phyloP scores from a whole-genome alignment of 176 grass and related monocot species.

The Avena sativa region DNA sequence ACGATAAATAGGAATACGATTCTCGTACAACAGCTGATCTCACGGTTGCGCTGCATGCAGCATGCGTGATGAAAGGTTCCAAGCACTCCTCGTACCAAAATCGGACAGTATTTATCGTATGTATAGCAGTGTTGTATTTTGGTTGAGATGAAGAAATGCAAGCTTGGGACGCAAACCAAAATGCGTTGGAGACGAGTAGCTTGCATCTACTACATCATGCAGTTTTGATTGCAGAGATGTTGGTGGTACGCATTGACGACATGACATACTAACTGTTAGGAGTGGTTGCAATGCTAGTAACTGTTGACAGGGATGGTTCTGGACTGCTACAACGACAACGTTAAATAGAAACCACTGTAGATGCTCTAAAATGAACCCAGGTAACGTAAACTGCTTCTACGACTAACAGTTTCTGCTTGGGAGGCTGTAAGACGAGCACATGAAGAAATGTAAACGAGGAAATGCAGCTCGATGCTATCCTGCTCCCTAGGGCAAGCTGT shows the following conservation, averaged over 20 bases:
- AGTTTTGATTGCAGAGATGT: background rate
- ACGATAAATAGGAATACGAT: too few relatives aligned
- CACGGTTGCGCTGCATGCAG: too few relatives aligned
- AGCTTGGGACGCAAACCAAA: background rate
- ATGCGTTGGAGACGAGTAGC: constrained; percentile 5
- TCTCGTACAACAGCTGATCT: too few relatives aligned
- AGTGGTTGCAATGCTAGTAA: background rate
- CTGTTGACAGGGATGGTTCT: background rate
- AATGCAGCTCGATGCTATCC: too few relatives aligned
- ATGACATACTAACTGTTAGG: background rate
- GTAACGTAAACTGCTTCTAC: constrained; percentile 1
- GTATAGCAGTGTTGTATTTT: too few relatives aligned
- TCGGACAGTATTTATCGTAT: too few relatives aligned
- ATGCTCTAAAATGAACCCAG: background rate
- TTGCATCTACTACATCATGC: background rate
- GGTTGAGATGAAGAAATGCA: background rate
- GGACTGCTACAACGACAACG: background rate
- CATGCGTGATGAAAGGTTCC: too few relatives aligned
- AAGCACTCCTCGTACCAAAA: too few relatives aligned
- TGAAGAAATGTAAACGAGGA: too few relatives aligned
- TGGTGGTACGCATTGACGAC: background rate
- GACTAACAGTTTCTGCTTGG: background rate
- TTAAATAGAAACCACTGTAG: background rate
- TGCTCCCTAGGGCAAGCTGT: background rate
- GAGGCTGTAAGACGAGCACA: too few relatives aligned